Evolutionary conservation across 805 yeast genomes (phyloP).

Genomic region (Wickerhamiella shivajii): DNA sequence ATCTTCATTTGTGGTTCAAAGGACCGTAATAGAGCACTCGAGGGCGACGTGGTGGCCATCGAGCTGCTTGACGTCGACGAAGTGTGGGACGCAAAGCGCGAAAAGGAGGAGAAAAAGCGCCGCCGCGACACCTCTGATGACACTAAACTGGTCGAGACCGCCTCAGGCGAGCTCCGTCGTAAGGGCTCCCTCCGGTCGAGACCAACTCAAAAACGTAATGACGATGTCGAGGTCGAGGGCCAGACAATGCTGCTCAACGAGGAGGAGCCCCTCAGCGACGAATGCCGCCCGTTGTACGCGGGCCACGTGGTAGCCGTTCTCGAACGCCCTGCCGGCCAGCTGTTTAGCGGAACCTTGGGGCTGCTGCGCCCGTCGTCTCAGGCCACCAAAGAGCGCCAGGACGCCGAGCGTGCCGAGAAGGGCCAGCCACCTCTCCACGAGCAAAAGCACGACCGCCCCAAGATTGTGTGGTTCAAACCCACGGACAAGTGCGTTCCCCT

Average conservation of each 20-base stretch:
- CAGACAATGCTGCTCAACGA: conserved; percentile 82
- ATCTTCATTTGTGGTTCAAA: conserved; percentile 96
- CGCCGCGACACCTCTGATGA: conserved; percentile 46
- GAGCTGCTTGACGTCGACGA: conserved; percentile 91
- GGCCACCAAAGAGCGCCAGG: conserved; percentile 58
- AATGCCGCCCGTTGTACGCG: conserved; percentile 83
- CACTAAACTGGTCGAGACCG: conserved; percentile 15
- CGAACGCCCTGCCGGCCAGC: conserved; percentile 93
- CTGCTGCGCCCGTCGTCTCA: conserved; percentile 91
- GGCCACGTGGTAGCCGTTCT: conserved; percentile 98
- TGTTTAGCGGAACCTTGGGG: conserved; percentile 89
- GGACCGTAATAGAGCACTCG: conserved; percentile 93
- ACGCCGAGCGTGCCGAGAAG: conserved; percentile 22
- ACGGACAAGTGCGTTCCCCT: conserved; percentile 95
- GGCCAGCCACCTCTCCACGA: conserved; percentile 19
- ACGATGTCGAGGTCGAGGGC: conserved; percentile 97
- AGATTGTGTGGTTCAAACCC: conserved; percentile 98
- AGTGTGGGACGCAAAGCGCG: conserved; percentile 93
- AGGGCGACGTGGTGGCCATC: conserved; percentile 92
- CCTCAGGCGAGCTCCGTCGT: conserved; percentile 37
- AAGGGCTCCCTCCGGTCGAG: conserved; percentile 86
- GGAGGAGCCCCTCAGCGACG: conserved; percentile 91
- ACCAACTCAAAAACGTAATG: conserved; percentile 94
- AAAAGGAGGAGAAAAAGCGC: conserved; percentile 93
- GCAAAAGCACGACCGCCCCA: conserved; percentile 40